Conservation (phyloP, 441 rosid species). For the Gossypium schwendimanii region DNA sequence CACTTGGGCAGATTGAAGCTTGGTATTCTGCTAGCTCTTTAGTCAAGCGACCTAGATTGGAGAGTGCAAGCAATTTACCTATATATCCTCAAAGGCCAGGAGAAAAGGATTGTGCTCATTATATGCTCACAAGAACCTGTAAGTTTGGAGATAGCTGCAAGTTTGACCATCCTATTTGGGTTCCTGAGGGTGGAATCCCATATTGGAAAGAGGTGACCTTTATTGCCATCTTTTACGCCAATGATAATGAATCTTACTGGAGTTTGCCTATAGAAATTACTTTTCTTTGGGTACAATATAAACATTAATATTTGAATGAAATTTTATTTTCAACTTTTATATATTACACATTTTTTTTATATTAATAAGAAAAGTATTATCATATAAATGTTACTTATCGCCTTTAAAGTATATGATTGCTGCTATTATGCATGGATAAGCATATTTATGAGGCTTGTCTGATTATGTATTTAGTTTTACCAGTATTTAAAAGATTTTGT, state of each 20-base stretch:
- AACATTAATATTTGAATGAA: neutral
- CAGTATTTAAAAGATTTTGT: neutral
- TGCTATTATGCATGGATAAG: constrained; percentile 3
- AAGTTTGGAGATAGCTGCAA: constrained; percentile 95
- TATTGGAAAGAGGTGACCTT: constrained; percentile 99
- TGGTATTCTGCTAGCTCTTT: constrained; percentile 74
- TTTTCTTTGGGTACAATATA: constrained; percentile 6
- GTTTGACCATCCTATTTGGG: constrained; percentile 99
- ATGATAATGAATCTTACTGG: constrained; percentile 24
- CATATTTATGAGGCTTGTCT: neutral
- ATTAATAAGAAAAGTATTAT: neutral
- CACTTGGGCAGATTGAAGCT: constrained; percentile 86
- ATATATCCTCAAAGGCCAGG: constrained; percentile 91
- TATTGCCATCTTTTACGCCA: constrained; percentile 44
- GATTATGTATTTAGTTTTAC: neutral
- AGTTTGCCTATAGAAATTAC: constrained; percentile 11
- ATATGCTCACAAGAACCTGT: constrained; percentile 98
- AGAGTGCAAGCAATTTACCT: constrained; percentile 74
- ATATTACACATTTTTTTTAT: neutral
- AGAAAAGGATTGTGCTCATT: constrained; percentile 97
- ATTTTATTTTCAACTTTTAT: neutral
- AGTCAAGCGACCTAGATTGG: constrained; percentile 86
- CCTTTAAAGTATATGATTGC: constrained; percentile 2
- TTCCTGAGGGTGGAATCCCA: constrained; percentile 99
- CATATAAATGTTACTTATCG: neutral